A percentile compares a stretch with the other conserved stretches of the same genome.
These are phyloP conservation scores for Friedmanniomyces simplex DNA, from an alignment of 495 filamentous ascomycete genomes.

Conservation along the genomic window DNA sequence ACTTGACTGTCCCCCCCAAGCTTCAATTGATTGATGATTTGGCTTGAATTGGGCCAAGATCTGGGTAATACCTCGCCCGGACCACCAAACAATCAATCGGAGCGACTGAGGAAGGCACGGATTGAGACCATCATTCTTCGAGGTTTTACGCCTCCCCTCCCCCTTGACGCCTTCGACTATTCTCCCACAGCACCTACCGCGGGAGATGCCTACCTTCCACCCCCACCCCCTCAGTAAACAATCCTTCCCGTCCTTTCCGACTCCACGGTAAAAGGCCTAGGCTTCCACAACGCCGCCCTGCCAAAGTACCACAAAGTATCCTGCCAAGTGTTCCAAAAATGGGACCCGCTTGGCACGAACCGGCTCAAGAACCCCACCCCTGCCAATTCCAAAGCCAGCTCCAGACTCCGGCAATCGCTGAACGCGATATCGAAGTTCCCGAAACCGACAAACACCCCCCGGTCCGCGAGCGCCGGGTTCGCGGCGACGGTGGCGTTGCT, in stretches of 20 bases:
- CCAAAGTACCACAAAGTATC: constrained; percentile 1
- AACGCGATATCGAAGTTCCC: constrained; percentile 1
- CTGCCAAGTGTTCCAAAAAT: constrained; percentile 1
- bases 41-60: too few relatives aligned
- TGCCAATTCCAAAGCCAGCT: background rate
- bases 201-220: too few relatives aligned
- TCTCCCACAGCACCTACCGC: too few relatives aligned
- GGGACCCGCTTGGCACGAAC: background rate
- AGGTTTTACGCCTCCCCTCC: too few relatives aligned
- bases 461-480: background rate
- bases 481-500: background rate
- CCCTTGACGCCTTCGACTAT: too few relatives aligned
- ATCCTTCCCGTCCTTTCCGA: background rate
- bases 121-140: too few relatives aligned
- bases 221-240: background rate
- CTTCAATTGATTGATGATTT: too few relatives aligned
- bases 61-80: too few relatives aligned
- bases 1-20: too few relatives aligned
- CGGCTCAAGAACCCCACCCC: background rate
- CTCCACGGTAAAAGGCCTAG: background rate
- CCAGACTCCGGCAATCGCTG: background rate
- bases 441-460: background rate
- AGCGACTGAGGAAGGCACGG: too few relatives aligned
- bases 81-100: too few relatives aligned
- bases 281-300: background rate